Conservation (phyloP, 352 stramenopile species). For the Blastocystis sp. region DNA sequence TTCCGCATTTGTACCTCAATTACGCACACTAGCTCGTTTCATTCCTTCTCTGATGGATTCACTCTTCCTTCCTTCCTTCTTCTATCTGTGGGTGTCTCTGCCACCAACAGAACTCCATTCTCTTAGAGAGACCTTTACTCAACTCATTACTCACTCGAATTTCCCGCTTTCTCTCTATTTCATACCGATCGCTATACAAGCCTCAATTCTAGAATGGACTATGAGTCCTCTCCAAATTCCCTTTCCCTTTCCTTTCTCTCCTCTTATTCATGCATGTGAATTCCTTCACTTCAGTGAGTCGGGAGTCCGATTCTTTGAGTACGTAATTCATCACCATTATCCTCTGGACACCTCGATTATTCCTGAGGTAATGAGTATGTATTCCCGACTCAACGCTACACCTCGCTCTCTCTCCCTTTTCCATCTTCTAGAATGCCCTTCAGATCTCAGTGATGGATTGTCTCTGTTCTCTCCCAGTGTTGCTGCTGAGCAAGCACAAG, state of each 20-base stretch:
- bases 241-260: neutral
- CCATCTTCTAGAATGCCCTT: neutral
- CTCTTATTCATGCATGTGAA: neutral
- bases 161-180: neutral
- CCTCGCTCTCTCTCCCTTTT: neutral
- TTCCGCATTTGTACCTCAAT: neutral
- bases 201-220: neutral
- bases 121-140: neutral
- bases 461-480: neutral
- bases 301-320: neutral
- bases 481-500: neutral
- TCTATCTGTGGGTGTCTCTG: constrained; percentile 19
- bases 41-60: neutral
- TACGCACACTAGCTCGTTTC: neutral
- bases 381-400: neutral
- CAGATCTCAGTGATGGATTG: neutral
- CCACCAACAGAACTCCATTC: neutral
- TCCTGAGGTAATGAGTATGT: neutral
- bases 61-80: neutral
- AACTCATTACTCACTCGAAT: neutral
- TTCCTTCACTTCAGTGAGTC: neutral
- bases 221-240: neutral
- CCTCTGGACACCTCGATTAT: neutral
- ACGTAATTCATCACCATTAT: neutral
- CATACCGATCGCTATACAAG: neutral